Base-by-base conservation (phyloP, 306 rosid genomes). In the Medicago arabica region DNA sequence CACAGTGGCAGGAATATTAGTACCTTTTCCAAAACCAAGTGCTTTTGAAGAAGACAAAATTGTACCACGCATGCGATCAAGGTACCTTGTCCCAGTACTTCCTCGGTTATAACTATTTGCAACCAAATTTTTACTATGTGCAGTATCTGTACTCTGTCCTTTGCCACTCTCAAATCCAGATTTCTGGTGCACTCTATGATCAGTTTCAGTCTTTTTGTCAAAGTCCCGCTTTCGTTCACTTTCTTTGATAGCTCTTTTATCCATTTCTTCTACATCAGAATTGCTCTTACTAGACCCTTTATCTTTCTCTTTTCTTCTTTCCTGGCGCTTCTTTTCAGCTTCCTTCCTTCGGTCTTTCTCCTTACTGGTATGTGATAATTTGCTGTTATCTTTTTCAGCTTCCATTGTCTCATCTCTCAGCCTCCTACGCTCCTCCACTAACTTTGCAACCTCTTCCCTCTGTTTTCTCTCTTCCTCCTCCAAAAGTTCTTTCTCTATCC, bases 391-490 rank as follows among this genome's bases (percentile, higher is more conserved):
- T 72, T 87, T 95, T 59, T 89, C 96, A 49, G 92, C 92, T 73
- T 91, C 98, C 67, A 74, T 78, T 87, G 85, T 92, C 84, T 96
- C 99, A 82, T 96, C 99, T 84, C 99, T 86, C 72, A 90, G 81
- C 84, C 67, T 90, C 88, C 99, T 85, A 31, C 97, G 99, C 61
- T 96, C 99, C 86, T 96, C 97, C 81, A 96, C 99, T 85, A 96
- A 78, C 84, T 86, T 88, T 7, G 99, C 96, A 67, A 96, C 99
- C 88, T 96, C 99, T 82, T 96, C 98, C 89, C 98, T 89, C 77
- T 96, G 99, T 78, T 96, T 96, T 71, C 90, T 79, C 81, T 96
- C 99, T 83, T 96, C 99, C 88, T 96, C 99, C 87, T 96, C 98
- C 86, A 87, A 81, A 67, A 89, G 93, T 78, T 92, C 99, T 85